Evolutionary conservation across 805 yeast genomes (phyloP).

Genomic region (Wickerhamomyces sydowiorum): DNA sequence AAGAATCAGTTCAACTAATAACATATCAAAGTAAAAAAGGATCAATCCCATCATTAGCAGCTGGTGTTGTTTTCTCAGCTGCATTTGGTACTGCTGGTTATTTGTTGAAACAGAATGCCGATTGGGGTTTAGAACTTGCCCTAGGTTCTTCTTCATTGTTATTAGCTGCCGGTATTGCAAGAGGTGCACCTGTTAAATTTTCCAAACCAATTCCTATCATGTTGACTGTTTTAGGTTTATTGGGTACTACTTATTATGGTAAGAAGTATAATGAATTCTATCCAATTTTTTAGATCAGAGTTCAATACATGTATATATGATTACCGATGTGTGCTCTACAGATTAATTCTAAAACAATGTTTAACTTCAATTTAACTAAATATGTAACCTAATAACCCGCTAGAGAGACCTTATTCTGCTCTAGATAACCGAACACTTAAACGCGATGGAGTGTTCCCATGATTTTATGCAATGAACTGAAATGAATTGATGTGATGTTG

Average conservation of each 20-base stretch:
- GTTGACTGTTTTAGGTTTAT: slow-evolving; percentile 56
- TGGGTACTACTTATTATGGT: slow-evolving; percentile 63
- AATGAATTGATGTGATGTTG: background rate
- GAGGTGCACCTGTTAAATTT: slow-evolving; percentile 56
- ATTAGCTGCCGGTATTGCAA: slow-evolving; percentile 64
- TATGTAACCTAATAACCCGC: no score
- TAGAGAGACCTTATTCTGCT: no score
- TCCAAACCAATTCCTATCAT: slow-evolving; percentile 72
- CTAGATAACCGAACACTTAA: no score
- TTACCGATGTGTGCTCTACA: background rate
- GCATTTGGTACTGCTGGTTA: slow-evolving; percentile 70
- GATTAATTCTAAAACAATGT: background rate
- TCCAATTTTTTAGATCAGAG: slow-evolving; percentile 16
- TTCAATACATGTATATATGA: background rate
- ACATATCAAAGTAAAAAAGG: slow-evolving; percentile 42
- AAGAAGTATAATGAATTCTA: slow-evolving; percentile 75
- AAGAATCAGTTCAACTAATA: background rate
- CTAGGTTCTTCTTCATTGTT: slow-evolving; percentile 64
- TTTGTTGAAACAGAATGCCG: slow-evolving; percentile 63
- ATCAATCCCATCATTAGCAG: slow-evolving; percentile 74
- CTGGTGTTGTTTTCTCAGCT: slow-evolving; percentile 60
- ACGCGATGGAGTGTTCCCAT: no score
- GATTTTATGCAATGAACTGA: no score
- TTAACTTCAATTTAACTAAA: background rate
- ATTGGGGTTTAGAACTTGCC: slow-evolving; percentile 78